A percentile compares a stretch with the other conserved stretches of the same genome.
Evolutionary conservation across 108 stramenopile species (phyloP).

Genomic region (Phaeodactylum tricornutum): DNA sequence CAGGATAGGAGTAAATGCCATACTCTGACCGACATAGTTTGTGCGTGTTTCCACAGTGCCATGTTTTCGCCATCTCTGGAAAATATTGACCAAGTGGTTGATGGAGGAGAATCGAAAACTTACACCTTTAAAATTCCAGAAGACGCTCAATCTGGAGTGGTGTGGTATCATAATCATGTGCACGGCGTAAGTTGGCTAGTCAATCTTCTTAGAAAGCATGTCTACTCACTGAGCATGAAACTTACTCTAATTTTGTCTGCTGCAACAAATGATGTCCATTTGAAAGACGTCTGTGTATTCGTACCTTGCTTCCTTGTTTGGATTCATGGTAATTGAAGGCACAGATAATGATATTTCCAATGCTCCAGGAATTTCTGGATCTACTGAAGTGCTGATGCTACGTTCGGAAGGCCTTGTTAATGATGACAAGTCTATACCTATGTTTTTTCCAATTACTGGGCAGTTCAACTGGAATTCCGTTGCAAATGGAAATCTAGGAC

Average conservation of each 20-base stretch:
- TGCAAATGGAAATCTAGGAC: background rate
- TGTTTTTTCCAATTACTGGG: constrained; percentile 11
- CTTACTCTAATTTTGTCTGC: background rate
- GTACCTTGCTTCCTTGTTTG: constrained; percentile 4
- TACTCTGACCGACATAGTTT: too few relatives aligned
- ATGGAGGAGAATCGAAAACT: constrained; percentile 5
- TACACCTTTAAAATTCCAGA: constrained; percentile 5
- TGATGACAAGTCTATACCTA: background rate
- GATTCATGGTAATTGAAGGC: constrained; percentile 1
- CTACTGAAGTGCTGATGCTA: constrained; percentile 10
- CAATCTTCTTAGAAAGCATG: too few relatives aligned
- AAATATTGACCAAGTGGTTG: background rate
- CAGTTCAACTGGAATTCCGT: constrained; percentile 4
- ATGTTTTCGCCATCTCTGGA: constrained; percentile 1
- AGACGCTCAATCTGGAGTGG: constrained; percentile 4
- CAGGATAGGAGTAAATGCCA: too few relatives aligned
- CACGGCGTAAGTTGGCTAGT: too few relatives aligned
- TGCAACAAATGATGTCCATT: too few relatives aligned
- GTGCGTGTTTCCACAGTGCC: too few relatives aligned
- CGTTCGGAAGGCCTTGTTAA: background rate
- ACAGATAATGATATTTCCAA: constrained; percentile 4
- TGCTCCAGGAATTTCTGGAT: constrained; percentile 2
- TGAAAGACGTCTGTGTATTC: background rate
- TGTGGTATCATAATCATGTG: constrained; percentile 12
- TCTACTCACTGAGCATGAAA: too few relatives aligned